phyloP scores from a whole-genome alignment of 148 eudicot species.

The Simmondsia chinensis region DNA sequence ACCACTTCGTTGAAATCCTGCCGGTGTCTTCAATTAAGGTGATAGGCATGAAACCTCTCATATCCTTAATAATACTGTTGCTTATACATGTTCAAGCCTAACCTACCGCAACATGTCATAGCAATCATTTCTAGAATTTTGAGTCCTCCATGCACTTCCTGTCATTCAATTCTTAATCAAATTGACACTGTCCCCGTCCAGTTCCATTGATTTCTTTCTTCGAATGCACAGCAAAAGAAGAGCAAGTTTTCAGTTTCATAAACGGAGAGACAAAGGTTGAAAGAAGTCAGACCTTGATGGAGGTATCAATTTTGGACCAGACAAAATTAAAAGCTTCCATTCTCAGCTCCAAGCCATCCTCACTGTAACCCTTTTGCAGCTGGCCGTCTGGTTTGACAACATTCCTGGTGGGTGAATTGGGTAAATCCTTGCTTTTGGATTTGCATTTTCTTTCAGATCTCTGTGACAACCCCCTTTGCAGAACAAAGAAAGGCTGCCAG shows the following conservation, averaged over 20 bases:
- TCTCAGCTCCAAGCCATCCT: slow-evolving; percentile 10
- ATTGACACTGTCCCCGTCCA: no score
- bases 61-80: no score
- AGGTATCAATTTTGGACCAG: slow-evolving; percentile 60
- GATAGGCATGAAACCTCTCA: no score
- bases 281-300: slow-evolving; percentile 35
- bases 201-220: no score
- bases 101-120: no score
- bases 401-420: slow-evolving; percentile 1
- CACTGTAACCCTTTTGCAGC: slow-evolving; percentile 7
- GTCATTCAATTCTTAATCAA: no score
- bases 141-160: no score
- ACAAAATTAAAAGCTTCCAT: slow-evolving; percentile 34
- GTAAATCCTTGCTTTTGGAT: slow-evolving; percentile 4
- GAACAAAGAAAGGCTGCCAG: slow-evolving; percentile 69
- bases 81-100: no score
- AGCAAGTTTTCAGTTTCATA: neutral
- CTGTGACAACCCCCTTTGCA: slow-evolving; percentile 35
- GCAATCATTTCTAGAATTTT: no score
- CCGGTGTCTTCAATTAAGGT: no score
- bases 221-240: neutral
- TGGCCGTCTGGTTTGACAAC: slow-evolving; percentile 8
- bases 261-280: neutral
- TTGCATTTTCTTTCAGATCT: slow-evolving; percentile 35
- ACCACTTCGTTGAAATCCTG: no score